Percentiles rank a stretch among this genome's conserved stretches.
Evolutionary conservation across 164 flowering plant species (phyloP).

Genomic region (Berberis thunbergii): DNA sequence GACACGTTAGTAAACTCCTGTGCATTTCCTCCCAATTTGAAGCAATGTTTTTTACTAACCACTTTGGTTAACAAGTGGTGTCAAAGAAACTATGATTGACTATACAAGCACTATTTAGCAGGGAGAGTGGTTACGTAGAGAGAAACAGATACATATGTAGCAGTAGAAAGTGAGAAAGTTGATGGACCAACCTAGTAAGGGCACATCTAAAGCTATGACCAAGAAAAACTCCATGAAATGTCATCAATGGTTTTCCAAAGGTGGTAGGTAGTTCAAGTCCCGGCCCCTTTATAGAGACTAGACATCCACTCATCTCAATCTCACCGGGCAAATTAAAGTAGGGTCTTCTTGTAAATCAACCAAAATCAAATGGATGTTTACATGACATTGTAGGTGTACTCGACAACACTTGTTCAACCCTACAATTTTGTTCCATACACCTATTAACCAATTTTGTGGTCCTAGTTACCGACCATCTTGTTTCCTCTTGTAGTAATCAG

Average conservation of each 20-base stretch:
- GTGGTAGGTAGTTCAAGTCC: neutral
- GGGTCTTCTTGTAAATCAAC: neutral
- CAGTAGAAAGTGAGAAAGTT: too few species aligned
- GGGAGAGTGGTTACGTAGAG: neutral
- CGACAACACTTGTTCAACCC: neutral
- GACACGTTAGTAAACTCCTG: neutral
- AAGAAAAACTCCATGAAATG: neutral
- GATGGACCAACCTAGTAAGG: slow-evolving; percentile 4
- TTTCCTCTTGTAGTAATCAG: too few species aligned
- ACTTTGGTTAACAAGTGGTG: neutral
- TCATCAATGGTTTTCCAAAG: neutral
- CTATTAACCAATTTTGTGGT: neutral
- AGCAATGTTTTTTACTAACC: too few species aligned
- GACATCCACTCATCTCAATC: neutral
- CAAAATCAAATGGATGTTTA: neutral
- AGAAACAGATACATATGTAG: neutral
- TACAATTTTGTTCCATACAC: slow-evolving; percentile 1
- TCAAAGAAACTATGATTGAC: neutral
- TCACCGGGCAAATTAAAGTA: neutral
- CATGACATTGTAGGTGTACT: neutral
- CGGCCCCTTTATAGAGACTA: neutral
- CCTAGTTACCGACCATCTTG: neutral
- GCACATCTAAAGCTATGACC: neutral
- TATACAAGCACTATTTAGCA: neutral
- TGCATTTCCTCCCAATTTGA: neutral